Conservation (phyloP, 257 asterid species). For the Perilla frutescens region DNA sequence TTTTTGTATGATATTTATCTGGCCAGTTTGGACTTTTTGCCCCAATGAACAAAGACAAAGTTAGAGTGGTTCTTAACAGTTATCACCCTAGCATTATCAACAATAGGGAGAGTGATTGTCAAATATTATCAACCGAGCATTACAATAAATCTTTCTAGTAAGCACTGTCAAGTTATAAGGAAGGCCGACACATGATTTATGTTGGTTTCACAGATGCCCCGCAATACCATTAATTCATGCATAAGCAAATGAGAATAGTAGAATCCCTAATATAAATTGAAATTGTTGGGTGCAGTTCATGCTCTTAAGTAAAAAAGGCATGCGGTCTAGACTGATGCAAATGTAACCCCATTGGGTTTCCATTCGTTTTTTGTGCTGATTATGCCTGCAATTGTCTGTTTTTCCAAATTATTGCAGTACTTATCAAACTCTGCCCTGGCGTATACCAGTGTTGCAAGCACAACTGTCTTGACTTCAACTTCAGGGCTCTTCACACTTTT, state of each 20-base stretch:
- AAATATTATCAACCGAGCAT: no score
- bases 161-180: background rate
- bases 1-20: background rate
- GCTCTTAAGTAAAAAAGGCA: background rate
- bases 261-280: background rate
- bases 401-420: constrained; percentile 48
- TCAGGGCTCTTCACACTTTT: constrained; percentile 83
- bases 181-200: background rate
- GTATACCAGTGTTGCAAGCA: constrained; percentile 83
- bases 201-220: background rate
- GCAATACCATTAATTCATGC: background rate
- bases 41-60: background rate
- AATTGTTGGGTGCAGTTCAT: background rate
- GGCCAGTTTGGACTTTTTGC: background rate
- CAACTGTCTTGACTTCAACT: constrained; percentile 80
- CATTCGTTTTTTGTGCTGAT: background rate
- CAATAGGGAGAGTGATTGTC: no score
- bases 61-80: background rate
- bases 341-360: background rate
- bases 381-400: background rate
- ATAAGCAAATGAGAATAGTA: background rate
- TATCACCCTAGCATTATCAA: no score
- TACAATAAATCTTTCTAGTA: background rate
- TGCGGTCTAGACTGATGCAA: background rate
- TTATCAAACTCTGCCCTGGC: constrained; percentile 80